Evolutionary conservation across 2,329 filamentous ascomycete species (phyloP), one percentile per base, ranked within the genome.

Genomic region (Tolypocladium sp.): DNA sequence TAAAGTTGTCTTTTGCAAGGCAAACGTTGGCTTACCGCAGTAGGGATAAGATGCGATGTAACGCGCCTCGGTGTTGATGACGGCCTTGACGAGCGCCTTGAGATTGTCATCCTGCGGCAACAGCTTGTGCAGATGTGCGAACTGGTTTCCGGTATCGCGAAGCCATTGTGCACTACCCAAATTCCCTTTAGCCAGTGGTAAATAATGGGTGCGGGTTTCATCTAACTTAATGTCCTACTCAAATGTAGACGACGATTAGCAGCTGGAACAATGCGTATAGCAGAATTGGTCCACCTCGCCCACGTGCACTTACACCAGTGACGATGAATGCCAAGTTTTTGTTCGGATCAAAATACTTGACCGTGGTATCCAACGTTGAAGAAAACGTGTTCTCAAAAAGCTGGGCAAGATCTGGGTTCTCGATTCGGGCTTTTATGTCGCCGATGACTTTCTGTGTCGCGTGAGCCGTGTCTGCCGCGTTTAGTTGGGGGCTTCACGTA

Each of bases 301-400:
- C n/a, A n/a, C n/a, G n/a, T n/a, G n/a, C n/a, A n/a, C 93, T 93
- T 68, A 93, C 90, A 46, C 90, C 90, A 0, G 90, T 93, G 56
- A 92, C 90, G 61, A 93, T 86, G 69, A 92, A 93, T 35, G 85
- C 88, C 65, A 93, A 84, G 40, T 79, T 80, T 3, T 79, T 82
- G 53, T 86, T 81, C 8, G 83, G 72, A 30, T 79, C 84, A 67
- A 91, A 88, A 88, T 90, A 94, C 63, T 87, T 82, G 58, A 94
- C 83, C 2, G 90, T 92, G 1, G 90, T 92, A 67, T 94, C 90
- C 25, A 93, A 76, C 0, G 90, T 93, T 65, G 92, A 93, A 0
- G 90, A 89, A 62, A 89, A 92, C 2, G 89, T 88, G 70, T 94
- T 94, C 66, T 91, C 88, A 69, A 95, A 94, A 13, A 95, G 77